Conservation (phyloP, 2,329 filamentous ascomycete genomes). For the Colletotrichum phormii region DNA sequence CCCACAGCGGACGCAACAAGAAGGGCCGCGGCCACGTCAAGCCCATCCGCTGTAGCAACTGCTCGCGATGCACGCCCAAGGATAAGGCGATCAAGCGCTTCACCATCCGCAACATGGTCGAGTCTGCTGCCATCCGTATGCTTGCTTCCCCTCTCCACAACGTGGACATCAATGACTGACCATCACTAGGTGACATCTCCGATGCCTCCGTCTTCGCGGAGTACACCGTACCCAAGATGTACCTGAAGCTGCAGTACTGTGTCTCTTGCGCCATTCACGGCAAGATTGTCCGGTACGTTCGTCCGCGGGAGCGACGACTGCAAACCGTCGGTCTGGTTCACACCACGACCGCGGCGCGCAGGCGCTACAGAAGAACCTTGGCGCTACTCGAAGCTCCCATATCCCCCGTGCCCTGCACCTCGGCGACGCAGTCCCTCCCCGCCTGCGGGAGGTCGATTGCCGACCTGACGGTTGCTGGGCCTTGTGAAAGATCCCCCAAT, state of each 20-base stretch:
- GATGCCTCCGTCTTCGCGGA: slow-evolving; percentile 99
- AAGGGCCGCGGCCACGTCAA: slow-evolving; percentile 99
- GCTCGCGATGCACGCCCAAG: slow-evolving; percentile 92
- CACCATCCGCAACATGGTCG: slow-evolving; percentile 99
- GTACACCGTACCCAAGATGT: slow-evolving; percentile 99
- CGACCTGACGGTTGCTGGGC: slow-evolving; percentile 3
- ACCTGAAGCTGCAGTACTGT: slow-evolving; percentile 99
- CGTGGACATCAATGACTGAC: slow-evolving; percentile 20
- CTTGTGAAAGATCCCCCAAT: slow-evolving; percentile 13
- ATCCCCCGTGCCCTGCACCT: neutral
- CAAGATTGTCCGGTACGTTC: slow-evolving; percentile 99
- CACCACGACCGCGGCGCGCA: slow-evolving; percentile 48
- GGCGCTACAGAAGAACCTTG: slow-evolving; percentile 71
- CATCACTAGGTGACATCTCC: slow-evolving; percentile 92
- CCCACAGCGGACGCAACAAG: slow-evolving; percentile 94
- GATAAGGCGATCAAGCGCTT: slow-evolving; percentile 99
- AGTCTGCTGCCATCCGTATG: slow-evolving; percentile 99
- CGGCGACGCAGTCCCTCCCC: neutral
- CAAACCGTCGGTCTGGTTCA: slow-evolving; percentile 42
- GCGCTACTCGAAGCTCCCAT: slow-evolving; percentile 54
- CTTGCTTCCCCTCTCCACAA: slow-evolving; percentile 45
- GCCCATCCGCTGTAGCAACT: slow-evolving; percentile 87
- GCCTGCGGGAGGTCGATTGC: neutral
- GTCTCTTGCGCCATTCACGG: slow-evolving; percentile 99
- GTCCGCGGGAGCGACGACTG: slow-evolving; percentile 70